Base-by-base conservation (phyloP, 2,329 filamentous ascomycete species). In the Davidsoniella virescens region DNA sequence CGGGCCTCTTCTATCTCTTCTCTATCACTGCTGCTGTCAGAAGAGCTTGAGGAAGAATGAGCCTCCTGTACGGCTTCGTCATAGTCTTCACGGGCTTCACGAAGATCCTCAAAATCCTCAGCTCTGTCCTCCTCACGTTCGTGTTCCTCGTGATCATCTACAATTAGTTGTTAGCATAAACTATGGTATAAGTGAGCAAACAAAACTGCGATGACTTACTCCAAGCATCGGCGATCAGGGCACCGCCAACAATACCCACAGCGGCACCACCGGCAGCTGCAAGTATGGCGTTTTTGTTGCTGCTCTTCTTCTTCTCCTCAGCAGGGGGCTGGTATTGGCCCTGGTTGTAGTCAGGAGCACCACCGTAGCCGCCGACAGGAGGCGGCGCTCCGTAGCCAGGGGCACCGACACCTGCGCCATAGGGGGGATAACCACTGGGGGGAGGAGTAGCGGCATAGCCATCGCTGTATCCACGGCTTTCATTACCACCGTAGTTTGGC, bases 231-330 rank as follows among this genome's bases (percentile, higher is more conserved):
- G 70, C 72, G 49, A 81, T 65, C 43, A 77, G 58, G 2, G 74
- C 78, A 47, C 76, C 77, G 20, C 72, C 78, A 38, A 76, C 60
- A 49, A 69, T 71, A 56, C 76, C 75, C 10, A 71, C 64, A 1
- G 72, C 77, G 17, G 80, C 59, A 62, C 78, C 79, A 36, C 69
- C 78, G 8, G 72, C 73, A 47, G 73, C 78, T 41, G 70, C 77
- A 18, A 76, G 67, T 42, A 80, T 64, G 60, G 78, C 68, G 57
- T 71, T 72, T 17, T 70, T 73, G 55, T 67, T 71, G 50, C 69
- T 67, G 52, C 69, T 68, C 39, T 63, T 63, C 57, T 66, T 64
- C 55, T 68, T 62, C 54, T 59, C 50, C 18, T 64, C 58, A 55
- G 63, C 55, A 29, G 60, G 33, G 14, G 17, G 52, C 29, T 40